Conservation (phyloP, 108 stramenopile species). For the Ochromonas danica region DNA sequence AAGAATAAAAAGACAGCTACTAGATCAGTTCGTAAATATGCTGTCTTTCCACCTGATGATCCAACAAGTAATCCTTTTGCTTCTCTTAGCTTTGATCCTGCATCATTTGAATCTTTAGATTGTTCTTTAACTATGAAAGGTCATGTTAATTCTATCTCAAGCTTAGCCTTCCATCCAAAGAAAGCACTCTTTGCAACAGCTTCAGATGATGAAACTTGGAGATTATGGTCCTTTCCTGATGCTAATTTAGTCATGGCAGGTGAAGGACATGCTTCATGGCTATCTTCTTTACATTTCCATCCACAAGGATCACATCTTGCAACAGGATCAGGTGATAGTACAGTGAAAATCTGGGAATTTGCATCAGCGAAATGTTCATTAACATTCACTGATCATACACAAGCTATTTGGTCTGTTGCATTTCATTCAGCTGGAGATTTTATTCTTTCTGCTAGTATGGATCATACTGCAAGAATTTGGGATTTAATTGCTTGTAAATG, state of each 20-base stretch:
- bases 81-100: constrained; percentile 49
- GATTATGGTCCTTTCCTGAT: constrained; percentile 62
- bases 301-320: constrained; percentile 62
- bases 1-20: constrained; percentile 24
- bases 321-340: constrained; percentile 57
- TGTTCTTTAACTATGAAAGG: constrained; percentile 56
- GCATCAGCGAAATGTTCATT: constrained; percentile 48
- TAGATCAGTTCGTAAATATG: constrained; percentile 3
- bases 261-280: constrained; percentile 63
- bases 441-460: constrained; percentile 59
- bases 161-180: constrained; percentile 62
- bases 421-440: constrained; percentile 66
- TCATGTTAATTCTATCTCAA: constrained; percentile 59
- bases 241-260: constrained; percentile 65
- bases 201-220: constrained; percentile 65
- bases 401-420: constrained; percentile 61
- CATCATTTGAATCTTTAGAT: constrained; percentile 48
- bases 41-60: constrained; percentile 38
- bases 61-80: constrained; percentile 50
- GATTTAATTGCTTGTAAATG: constrained; percentile 55
- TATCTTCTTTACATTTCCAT: constrained; percentile 61
- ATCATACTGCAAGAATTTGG: constrained; percentile 64
- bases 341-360: constrained; percentile 69
- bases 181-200: constrained; percentile 52
- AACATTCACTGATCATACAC: constrained; percentile 65